A percentile compares a stretch with the other conserved stretches of the same genome.
Conservation (phyloP, 176 grass and related monocot species). For the Urochloa ruziziensis region DNA sequence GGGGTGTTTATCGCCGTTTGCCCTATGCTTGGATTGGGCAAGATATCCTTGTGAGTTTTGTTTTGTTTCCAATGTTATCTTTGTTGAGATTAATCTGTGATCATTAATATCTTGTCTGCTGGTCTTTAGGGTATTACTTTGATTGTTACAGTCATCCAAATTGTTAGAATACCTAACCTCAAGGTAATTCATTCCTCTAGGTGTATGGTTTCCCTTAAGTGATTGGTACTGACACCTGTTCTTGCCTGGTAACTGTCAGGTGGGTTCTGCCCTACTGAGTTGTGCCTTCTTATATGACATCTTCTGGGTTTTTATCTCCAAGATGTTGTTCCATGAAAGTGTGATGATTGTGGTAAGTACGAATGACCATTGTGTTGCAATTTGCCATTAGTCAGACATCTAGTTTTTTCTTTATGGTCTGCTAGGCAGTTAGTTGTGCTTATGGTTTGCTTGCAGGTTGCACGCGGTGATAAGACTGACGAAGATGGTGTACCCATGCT, state of each 20-base stretch:
- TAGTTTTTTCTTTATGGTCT: neutral
- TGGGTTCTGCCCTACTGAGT: conserved; percentile 80
- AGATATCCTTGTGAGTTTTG: conserved; percentile 89
- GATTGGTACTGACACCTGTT: conserved; percentile 16
- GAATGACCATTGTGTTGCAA: neutral
- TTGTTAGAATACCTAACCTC: conserved; percentile 93
- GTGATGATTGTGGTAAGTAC: conserved; percentile 97
- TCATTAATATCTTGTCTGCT: conserved; percentile 19
- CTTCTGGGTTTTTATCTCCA: conserved; percentile 98
- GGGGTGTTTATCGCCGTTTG: conserved; percentile 64
- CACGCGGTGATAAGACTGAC: conserved; percentile 90
- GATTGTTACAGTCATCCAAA: conserved; percentile 94
- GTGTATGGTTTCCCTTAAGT: neutral
- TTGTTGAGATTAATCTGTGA: conserved; percentile 19
- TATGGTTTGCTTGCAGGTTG: conserved; percentile 51
- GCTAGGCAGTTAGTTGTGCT: conserved; percentile 1
- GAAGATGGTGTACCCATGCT: conserved; percentile 99
- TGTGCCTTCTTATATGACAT: conserved; percentile 97
- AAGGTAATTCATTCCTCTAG: conserved; percentile 62
- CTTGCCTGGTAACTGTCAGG: conserved; percentile 46
- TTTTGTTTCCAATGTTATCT: neutral
- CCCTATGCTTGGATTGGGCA: conserved; percentile 92
- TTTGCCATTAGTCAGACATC: no score
- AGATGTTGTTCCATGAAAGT: conserved; percentile 95
- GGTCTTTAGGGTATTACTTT: conserved; percentile 78